Conservation (phyloP, 352 stramenopile species). For the Phytophthora melonis region DNA sequence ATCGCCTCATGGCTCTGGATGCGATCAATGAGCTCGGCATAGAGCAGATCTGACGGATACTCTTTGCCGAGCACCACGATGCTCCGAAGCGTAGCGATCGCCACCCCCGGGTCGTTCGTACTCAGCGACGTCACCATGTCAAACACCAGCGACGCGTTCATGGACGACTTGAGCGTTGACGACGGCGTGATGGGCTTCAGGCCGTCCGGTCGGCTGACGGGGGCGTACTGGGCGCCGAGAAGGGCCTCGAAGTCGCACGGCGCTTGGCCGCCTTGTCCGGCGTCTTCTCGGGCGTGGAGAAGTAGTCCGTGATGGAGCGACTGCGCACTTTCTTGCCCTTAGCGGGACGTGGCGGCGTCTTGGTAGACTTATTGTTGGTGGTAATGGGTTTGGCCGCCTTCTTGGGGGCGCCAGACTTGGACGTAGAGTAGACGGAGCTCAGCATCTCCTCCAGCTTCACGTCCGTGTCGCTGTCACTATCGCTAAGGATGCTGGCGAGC, state of each 20-base stretch:
- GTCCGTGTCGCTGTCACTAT: constrained; percentile 46
- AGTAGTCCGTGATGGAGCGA: constrained; percentile 31
- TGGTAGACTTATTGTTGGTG: background rate
- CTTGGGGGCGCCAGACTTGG: constrained; percentile 17
- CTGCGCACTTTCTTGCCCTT: constrained; percentile 31
- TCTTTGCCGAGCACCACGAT: constrained; percentile 89
- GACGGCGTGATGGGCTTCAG: constrained; percentile 78
- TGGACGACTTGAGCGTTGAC: constrained; percentile 65
- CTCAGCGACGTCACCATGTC: constrained; percentile 87
- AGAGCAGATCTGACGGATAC: constrained; percentile 84
- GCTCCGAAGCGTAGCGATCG: constrained; percentile 76
- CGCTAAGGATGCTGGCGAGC: constrained; percentile 35
- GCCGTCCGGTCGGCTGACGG: constrained; percentile 12
- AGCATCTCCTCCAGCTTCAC: constrained; percentile 44
- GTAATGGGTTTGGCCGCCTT: background rate
- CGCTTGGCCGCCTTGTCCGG: constrained; percentile 42
- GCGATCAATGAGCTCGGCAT: constrained; percentile 81
- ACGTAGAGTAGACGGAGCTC: constrained; percentile 12
- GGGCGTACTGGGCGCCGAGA: constrained; percentile 24
- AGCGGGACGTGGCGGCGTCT: constrained; percentile 13
- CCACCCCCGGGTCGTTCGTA: constrained; percentile 84
- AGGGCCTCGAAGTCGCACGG: constrained; percentile 30
- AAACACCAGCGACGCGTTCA: constrained; percentile 85
- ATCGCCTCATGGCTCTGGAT: constrained; percentile 79
- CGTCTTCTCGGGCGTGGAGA: constrained; percentile 28